Percentiles rank a stretch among this genome's conserved stretches.
phyloP scores from a whole-genome alignment of 2,329 filamentous ascomycete genomes.

The Fusarium sp. region DNA sequence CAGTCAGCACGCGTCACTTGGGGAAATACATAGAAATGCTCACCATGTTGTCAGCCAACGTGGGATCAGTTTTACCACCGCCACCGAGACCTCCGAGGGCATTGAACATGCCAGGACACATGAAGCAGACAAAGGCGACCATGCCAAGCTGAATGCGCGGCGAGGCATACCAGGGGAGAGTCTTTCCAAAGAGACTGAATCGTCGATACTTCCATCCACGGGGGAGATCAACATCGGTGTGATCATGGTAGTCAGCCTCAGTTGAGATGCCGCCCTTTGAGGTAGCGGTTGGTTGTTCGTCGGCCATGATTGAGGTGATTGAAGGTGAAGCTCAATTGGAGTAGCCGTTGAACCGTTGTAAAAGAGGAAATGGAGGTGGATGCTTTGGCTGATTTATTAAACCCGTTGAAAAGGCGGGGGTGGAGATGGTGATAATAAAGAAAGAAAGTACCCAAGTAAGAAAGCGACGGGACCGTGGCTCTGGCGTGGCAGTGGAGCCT shows the following conservation, averaged over 20 bases:
- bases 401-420: slow-evolving; percentile 13
- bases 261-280: slow-evolving; percentile 7
- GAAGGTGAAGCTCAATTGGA: background rate
- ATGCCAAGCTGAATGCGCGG: slow-evolving; percentile 75
- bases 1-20: background rate
- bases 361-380: background rate
- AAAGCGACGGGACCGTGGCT: background rate
- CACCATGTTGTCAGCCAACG: slow-evolving; percentile 51
- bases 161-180: slow-evolving; percentile 71
- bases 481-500: background rate
- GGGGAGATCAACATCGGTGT: slow-evolving; percentile 17
- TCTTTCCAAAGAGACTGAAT: slow-evolving; percentile 27
- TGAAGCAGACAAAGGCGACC: slow-evolving; percentile 65
- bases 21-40: background rate
- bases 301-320: slow-evolving; percentile 11
- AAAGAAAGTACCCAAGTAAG: background rate
- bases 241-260: slow-evolving; percentile 22
- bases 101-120: slow-evolving; percentile 79
- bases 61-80: slow-evolving; percentile 60
- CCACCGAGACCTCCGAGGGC: slow-evolving; percentile 72
- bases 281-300: slow-evolving; percentile 2
- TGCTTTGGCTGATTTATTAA: slow-evolving; percentile 16
- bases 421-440: slow-evolving; percentile 2
- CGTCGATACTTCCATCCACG: slow-evolving; percentile 39
- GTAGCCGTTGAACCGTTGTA: background rate